Base-by-base conservation (phyloP, 768 basidiomycete genomes). In the Mycena epipterygia region DNA sequence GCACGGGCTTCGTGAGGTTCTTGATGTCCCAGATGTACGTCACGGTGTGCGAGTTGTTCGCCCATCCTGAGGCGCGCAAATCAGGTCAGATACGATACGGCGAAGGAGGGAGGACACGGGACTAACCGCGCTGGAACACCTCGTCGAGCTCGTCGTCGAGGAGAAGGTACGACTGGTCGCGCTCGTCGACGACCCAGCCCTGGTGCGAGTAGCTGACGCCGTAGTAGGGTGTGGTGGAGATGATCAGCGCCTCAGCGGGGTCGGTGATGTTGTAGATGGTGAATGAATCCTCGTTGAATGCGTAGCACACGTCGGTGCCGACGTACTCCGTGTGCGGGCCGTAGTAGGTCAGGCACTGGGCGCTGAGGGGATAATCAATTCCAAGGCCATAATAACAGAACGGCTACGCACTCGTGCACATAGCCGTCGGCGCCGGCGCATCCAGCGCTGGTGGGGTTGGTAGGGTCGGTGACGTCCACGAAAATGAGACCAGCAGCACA, bases 181-280 rank as follows among this genome's bases (percentile, higher is more conserved):
- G 60, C 67, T 74, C 74, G 48, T 79, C 78, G 35, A 79, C 67
- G 33, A 81, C 78, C 78, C 77, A 81, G 52, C 80, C 80, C 67
- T 81, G 80, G 73, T 81, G 80, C 32, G 78, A 76, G 72, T 81
- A 81, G 55, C 70, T 71, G 14, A 78, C 79, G 52, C 79, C 79
- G 44, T 76, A 76, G 73, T 80, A 80, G 19, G 74, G 62, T 13
- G 78, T 79, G 1, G 73, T 67, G 7, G 78, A 79, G 70, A 81
- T 77, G 66, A 81, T 73, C 6, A 62, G 48, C 11, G 79, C 66
- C 41, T 69, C 70, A 14, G 72, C 51, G 59, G 69, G 73, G 59
- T 76, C 64, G 33, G 78, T 73, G 25, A 79, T 74, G 46, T 79
- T 75, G 75, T 77, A 76, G 62, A 78, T 81, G 17, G 78, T 78